phyloP scores from a whole-genome alignment of 2,329 filamentous ascomycete genomes.

The Lecanoromycetidae sp. region DNA sequence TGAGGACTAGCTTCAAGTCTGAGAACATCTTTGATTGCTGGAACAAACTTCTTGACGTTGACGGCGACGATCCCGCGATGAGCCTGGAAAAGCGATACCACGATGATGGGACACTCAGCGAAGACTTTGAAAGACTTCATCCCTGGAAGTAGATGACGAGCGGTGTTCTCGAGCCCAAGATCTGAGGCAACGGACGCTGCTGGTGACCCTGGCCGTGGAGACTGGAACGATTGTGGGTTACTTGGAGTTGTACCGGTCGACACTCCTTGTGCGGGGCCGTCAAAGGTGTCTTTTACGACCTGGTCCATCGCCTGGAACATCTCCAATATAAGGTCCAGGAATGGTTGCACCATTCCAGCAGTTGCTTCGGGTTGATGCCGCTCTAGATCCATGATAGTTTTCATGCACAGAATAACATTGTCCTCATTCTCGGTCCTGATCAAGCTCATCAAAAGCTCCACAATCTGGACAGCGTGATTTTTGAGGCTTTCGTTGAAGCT shows the following conservation, averaged over 20 bases:
- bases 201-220: constrained; percentile 79
- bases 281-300: constrained; percentile 89
- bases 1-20: constrained; percentile 85
- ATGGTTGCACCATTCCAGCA: constrained; percentile 70
- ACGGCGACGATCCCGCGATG: constrained; percentile 66
- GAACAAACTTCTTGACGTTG: constrained; percentile 87
- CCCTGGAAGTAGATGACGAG: constrained; percentile 70
- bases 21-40: constrained; percentile 82
- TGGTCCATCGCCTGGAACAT: constrained; percentile 92
- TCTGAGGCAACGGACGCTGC: constrained; percentile 65
- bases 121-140: constrained; percentile 99
- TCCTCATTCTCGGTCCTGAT: constrained; percentile 94
- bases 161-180: constrained; percentile 69
- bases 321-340: constrained; percentile 83
- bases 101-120: constrained; percentile 95
- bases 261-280: constrained; percentile 54
- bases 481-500: constrained; percentile 70
- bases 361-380: constrained; percentile 81
- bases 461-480: constrained; percentile 74
- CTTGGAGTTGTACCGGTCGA: constrained; percentile 41
- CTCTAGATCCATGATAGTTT: constrained; percentile 94
- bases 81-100: constrained; percentile 94
- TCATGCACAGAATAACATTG: constrained; percentile 95
- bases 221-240: constrained; percentile 59
- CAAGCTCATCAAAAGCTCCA: constrained; percentile 78